Conservation (phyloP, 805 yeast species). For the Aciculoconidium aculeatum region DNA sequence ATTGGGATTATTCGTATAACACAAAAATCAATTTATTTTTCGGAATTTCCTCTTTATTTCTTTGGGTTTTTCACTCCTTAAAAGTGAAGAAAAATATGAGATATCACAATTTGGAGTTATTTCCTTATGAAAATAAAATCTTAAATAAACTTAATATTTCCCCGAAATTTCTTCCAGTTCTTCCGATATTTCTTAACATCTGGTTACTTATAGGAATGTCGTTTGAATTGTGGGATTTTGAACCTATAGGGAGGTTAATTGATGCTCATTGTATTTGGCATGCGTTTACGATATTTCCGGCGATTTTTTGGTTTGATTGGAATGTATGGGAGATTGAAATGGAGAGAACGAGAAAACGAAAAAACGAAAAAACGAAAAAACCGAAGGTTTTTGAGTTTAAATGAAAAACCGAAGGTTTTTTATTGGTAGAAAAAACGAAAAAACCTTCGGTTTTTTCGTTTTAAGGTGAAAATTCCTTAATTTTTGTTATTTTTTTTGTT, state of each 20-base stretch:
- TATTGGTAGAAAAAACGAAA: too few relatives aligned
- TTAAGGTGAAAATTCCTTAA: too few relatives aligned
- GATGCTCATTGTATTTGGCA: conserved; percentile 98
- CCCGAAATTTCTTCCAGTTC: conserved; percentile 24
- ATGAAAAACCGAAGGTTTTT: too few relatives aligned
- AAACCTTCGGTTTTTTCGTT: too few relatives aligned
- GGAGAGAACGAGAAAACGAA: too few relatives aligned
- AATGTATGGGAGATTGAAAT: conserved; percentile 40
- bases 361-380: too few relatives aligned
- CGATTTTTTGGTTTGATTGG: conserved; percentile 67
- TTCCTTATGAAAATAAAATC: conserved; percentile 35
- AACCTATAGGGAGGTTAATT: conserved; percentile 38
- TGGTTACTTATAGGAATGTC: conserved; percentile 27
- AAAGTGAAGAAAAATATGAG: conserved; percentile 12
- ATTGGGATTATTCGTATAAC: conserved; percentile 39
- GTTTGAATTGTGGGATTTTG: conserved; percentile 32
- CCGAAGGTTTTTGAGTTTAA: too few relatives aligned
- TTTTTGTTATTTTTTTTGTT: too few relatives aligned
- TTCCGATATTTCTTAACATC: conserved; percentile 30
- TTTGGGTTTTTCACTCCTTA: conserved; percentile 33
- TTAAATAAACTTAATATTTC: conserved; percentile 26
- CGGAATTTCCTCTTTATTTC: conserved; percentile 22
- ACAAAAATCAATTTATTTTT: conserved; percentile 24
- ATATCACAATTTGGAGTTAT: conserved; percentile 29
- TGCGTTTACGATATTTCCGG: conserved; percentile 77